Conservation (phyloP, 208 protist genomes). For the Trypanosoma caninum region DNA sequence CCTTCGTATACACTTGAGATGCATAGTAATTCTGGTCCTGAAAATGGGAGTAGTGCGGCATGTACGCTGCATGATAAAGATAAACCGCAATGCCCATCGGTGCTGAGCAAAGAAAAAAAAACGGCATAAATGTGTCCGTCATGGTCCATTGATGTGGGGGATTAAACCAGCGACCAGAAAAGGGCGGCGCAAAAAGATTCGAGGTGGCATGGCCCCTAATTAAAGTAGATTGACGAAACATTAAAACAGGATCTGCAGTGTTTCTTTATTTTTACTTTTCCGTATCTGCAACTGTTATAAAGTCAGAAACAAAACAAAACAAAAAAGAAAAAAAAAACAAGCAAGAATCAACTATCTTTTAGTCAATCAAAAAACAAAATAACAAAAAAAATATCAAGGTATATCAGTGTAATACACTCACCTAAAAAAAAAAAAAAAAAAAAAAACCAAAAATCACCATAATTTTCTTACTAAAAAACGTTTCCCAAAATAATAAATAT, state of each 20-base stretch:
- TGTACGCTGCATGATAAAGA: slow-evolving; percentile 87
- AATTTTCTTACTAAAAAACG: not conserved
- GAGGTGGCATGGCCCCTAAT: slow-evolving; percentile 80
- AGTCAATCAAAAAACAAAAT: not conserved
- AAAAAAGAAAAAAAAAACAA: slow-evolving; percentile 16
- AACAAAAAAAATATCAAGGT: slow-evolving; percentile 9
- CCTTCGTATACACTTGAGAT: slow-evolving; percentile 85
- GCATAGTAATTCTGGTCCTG: slow-evolving; percentile 92
- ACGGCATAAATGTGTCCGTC: slow-evolving; percentile 81
- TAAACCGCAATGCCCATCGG: slow-evolving; percentile 79
- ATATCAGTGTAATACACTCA: not conserved
- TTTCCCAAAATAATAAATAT: not conserved
- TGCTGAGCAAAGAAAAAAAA: slow-evolving; percentile 78
- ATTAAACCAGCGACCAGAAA: slow-evolving; percentile 90
- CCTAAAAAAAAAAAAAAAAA: slow-evolving; percentile 6
- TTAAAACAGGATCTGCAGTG: slow-evolving; percentile 12
- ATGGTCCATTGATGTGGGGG: slow-evolving; percentile 91
- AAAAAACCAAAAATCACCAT: not conserved
- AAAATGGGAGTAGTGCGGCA: slow-evolving; percentile 89
- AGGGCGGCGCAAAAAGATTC: slow-evolving; percentile 85
- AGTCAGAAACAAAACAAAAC: slow-evolving; percentile 5
- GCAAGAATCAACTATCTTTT: not conserved
- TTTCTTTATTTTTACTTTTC: not conserved
- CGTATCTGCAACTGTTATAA: not conserved
- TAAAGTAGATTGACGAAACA: slow-evolving; percentile 69